Conservation (phyloP, 352 stramenopile genomes). For the Globisporangium nunn region DNA sequence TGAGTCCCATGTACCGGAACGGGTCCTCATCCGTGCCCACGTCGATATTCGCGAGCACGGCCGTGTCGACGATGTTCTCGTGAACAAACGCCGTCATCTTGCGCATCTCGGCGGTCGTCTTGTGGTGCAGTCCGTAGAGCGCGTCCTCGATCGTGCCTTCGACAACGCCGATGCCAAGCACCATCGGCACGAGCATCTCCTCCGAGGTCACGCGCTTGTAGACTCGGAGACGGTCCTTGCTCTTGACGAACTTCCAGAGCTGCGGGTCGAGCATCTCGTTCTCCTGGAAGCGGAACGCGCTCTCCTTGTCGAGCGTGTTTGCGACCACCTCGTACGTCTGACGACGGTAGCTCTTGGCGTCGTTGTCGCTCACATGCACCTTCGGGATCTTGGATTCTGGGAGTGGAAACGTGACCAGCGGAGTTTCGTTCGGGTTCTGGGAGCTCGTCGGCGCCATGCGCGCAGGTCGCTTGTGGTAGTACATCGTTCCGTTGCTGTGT, state of each 20-base stretch:
- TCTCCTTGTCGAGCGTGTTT: constrained; percentile 39
- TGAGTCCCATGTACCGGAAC: constrained; percentile 44
- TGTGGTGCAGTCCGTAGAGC: constrained; percentile 44
- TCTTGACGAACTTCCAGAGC: constrained; percentile 10
- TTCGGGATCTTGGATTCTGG: neutral
- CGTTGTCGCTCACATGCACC: constrained; percentile 16
- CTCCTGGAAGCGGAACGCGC: constrained; percentile 16
- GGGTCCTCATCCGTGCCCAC: constrained; percentile 27
- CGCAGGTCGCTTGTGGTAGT: neutral
- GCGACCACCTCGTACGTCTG: constrained; percentile 30
- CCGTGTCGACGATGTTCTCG: constrained; percentile 33
- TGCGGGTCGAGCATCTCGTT: constrained; percentile 1
- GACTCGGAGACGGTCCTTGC: constrained; percentile 6
- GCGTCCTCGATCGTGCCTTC: constrained; percentile 35
- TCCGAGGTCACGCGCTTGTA: constrained; percentile 16
- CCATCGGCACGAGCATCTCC: constrained; percentile 14
- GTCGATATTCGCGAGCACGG: constrained; percentile 39
- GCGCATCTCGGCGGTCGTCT: constrained; percentile 45
- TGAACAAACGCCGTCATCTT: constrained; percentile 24
- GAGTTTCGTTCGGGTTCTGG: neutral
- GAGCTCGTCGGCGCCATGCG: neutral
- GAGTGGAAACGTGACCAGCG: neutral
- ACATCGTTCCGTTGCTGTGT: no score
- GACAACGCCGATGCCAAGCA: constrained; percentile 37
- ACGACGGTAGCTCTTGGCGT: constrained; percentile 22